A percentile compares a stretch with the other conserved stretches of the same genome.
These are phyloP conservation scores for Xylaria sp. DNA, from an alignment of 2,329 filamentous ascomycete genomes.

Conservation along the genomic window DNA sequence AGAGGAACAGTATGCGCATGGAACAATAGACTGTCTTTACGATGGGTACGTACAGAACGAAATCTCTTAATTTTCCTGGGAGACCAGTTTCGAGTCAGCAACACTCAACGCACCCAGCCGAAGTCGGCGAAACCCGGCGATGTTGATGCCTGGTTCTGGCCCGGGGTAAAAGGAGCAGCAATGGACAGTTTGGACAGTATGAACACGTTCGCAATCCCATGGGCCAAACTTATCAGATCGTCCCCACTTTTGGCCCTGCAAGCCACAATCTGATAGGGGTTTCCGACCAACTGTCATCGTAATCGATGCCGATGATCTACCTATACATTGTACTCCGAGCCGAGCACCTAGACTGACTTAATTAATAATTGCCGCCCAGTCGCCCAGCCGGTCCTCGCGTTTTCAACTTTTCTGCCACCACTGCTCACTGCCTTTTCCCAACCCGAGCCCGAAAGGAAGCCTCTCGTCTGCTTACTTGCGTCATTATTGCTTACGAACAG, in stretches of 20 bases:
- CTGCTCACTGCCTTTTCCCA: background rate
- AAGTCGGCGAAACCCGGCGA: constrained; percentile 26
- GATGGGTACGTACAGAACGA: background rate
- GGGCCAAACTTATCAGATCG: constrained; percentile 35
- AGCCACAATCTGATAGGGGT: constrained; percentile 46
- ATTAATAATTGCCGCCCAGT: constrained; percentile 33
- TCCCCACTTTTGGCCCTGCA: constrained; percentile 40
- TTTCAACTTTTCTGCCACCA: constrained; percentile 22
- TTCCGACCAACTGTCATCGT: constrained; percentile 40
- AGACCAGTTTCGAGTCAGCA: background rate
- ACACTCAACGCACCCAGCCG: background rate
- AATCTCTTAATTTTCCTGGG: background rate
- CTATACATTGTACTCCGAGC: background rate
- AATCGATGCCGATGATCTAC: constrained; percentile 16
- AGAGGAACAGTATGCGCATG: too few relatives aligned
- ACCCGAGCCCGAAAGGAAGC: background rate
- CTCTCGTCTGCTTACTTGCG: constrained; percentile 2
- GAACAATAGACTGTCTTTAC: background rate
- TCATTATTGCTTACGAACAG: background rate
- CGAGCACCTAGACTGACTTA: background rate
- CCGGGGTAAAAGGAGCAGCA: background rate
- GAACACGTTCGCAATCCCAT: background rate
- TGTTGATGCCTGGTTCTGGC: background rate
- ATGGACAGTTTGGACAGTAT: background rate
- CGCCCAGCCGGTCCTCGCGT: constrained; percentile 17